Conservation (phyloP, 2,329 filamentous ascomycete genomes). For the Claviceps lovelessii region DNA sequence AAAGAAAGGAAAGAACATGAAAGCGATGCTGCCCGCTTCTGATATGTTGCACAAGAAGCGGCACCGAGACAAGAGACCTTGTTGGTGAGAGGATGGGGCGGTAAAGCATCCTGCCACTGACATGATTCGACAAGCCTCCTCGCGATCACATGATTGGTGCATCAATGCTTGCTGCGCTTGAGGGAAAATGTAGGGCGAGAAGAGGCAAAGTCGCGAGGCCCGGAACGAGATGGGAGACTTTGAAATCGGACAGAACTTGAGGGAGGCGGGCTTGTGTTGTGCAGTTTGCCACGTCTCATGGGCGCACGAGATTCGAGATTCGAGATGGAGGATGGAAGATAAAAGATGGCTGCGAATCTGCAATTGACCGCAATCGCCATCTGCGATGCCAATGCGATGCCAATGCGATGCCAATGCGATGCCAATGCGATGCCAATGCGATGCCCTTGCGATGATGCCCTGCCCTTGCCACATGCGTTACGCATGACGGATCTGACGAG, state of each 20-base stretch:
- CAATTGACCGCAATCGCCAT: not conserved
- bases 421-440: not conserved
- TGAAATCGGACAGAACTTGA: not conserved
- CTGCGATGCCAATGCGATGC: not conserved
- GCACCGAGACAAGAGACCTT: not conserved
- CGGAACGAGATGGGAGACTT: not conserved
- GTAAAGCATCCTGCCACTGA: slow-evolving; percentile 4
- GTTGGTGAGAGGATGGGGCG: slow-evolving; percentile 2
- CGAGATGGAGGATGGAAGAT: not conserved
- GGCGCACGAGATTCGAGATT: not conserved
- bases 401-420: not conserved
- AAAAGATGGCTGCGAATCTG: not conserved
- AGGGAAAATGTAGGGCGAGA: not conserved
- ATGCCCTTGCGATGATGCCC: not conserved
- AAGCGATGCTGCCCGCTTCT: not conserved
- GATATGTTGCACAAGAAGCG: slow-evolving; percentile 1
- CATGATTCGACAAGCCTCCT: slow-evolving; percentile 7
- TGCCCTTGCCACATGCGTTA: not conserved
- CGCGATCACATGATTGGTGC: slow-evolving; percentile 11
- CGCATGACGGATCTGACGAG: not conserved
- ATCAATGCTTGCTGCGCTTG: not conserved
- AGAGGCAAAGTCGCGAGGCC: not conserved
- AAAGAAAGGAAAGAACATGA: not conserved
- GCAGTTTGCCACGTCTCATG: not conserved
- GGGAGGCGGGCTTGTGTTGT: not conserved